A percentile compares a stretch with the other conserved stretches of the same genome.
These are phyloP conservation scores for barrel medic (Medicago truncatula) DNA, from an alignment of 306 rosid genomes.

Conservation along the genomic window MtrunA17r5.0-ANR NC_053045.1:43931001-43931500, in stretches of 20 bases:
- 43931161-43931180: slow-evolving; percentile 4
- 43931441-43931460: background rate
- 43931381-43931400: background rate
- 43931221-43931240: slow-evolving; percentile 22
- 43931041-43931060: slow-evolving; percentile 10
- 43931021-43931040: slow-evolving; percentile 23
- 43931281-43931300: slow-evolving; percentile 26
- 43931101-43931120: slow-evolving; percentile 1
- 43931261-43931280: slow-evolving; percentile 13
- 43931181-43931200: background rate
- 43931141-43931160: background rate
- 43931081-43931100: slow-evolving; percentile 16
- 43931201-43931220: slow-evolving; percentile 8
- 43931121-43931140: slow-evolving; percentile 21
- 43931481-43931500: slow-evolving; percentile 11
- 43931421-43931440: background rate
- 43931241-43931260: slow-evolving; percentile 4
- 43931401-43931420: background rate
- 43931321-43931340: background rate
- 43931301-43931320: background rate
- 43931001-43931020: slow-evolving; percentile 47
- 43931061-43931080: slow-evolving; percentile 10
- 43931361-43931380: slow-evolving; percentile 14
- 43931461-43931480: slow-evolving; percentile 2
- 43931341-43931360: background rate